Conservation (phyloP, 148 eudicot species). For the Polygonum maritimum region DNA sequence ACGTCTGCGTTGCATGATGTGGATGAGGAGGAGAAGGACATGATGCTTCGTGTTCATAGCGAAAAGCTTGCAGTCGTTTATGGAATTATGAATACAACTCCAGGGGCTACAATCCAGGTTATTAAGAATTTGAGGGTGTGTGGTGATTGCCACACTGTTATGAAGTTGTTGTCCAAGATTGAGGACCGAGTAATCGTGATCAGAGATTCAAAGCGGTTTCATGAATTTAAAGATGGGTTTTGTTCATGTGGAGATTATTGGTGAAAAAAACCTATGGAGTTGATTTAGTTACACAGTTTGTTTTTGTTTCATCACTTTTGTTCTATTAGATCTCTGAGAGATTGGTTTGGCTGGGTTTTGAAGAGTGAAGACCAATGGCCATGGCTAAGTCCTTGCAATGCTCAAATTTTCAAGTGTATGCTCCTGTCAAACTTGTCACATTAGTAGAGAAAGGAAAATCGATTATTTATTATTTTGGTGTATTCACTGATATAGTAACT, state of each 20-base stretch:
- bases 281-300: background rate
- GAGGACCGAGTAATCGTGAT: constrained; percentile 52
- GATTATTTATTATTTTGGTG: background rate
- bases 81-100: constrained; percentile 44
- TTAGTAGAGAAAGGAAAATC: background rate
- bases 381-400: background rate
- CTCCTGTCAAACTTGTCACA: background rate
- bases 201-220: constrained; percentile 68
- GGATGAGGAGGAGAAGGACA: constrained; percentile 70
- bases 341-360: background rate
- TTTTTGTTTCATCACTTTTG: background rate
- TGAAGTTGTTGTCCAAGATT: constrained; percentile 48
- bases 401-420: background rate
- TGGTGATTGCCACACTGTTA: constrained; percentile 59
- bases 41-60: constrained; percentile 45
- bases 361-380: background rate
- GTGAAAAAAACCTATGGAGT: constrained; percentile 21
- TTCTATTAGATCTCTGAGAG: background rate
- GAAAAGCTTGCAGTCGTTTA: constrained; percentile 62
- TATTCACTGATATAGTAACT: too few species aligned
- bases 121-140: constrained; percentile 65
- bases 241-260: constrained; percentile 74
- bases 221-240: constrained; percentile 48
- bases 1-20: constrained; percentile 63
- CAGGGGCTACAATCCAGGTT: constrained; percentile 47